Percentiles rank a stretch among this genome's conserved stretches.
Evolutionary conservation across 176 grass and related monocot species (phyloP).

Genomic region (Typha latifolia): DNA sequence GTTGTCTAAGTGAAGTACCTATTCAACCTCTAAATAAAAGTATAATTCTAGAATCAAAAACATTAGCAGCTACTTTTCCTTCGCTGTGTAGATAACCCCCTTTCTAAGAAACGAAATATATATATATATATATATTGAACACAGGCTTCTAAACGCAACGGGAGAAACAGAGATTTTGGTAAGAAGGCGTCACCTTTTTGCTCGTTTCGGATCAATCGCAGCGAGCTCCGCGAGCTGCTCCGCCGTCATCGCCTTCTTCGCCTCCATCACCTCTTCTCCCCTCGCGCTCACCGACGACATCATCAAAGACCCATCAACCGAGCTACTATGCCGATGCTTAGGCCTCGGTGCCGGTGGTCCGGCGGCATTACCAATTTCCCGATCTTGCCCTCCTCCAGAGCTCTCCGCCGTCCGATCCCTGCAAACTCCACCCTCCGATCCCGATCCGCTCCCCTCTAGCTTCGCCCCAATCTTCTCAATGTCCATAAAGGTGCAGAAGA

Average conservation of each 20-base stretch:
- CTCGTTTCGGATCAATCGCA: constrained; percentile 85
- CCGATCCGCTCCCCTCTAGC: constrained; percentile 35
- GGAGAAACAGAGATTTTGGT: background rate
- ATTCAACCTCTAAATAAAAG: background rate
- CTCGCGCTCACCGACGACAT: constrained; percentile 27
- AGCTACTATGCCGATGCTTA: constrained; percentile 93
- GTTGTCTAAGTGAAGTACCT: background rate
- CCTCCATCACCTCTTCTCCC: constrained; percentile 62
- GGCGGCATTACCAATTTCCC: constrained; percentile 9
- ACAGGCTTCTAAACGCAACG: background rate
- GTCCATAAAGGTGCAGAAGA: constrained; percentile 98
- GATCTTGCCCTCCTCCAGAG: constrained; percentile 20
- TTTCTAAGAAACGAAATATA: background rate
- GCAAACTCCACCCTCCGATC: constrained; percentile 21
- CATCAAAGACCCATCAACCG: constrained; percentile 74
- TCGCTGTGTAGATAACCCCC: background rate
- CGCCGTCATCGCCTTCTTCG: constrained; percentile 92
- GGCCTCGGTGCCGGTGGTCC: constrained; percentile 28
- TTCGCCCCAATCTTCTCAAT: constrained; percentile 79
- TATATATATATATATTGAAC: no score
- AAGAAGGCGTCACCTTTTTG: constrained; percentile 55
- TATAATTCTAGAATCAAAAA: background rate
- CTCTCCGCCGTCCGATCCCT: constrained; percentile 56
- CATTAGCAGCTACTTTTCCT: background rate
- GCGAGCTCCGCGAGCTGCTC: constrained; percentile 82